These are phyloP conservation scores for Huntiella savannae DNA, from an alignment of 2,329 filamentous ascomycete species.

Conservation along the genomic window DNA sequence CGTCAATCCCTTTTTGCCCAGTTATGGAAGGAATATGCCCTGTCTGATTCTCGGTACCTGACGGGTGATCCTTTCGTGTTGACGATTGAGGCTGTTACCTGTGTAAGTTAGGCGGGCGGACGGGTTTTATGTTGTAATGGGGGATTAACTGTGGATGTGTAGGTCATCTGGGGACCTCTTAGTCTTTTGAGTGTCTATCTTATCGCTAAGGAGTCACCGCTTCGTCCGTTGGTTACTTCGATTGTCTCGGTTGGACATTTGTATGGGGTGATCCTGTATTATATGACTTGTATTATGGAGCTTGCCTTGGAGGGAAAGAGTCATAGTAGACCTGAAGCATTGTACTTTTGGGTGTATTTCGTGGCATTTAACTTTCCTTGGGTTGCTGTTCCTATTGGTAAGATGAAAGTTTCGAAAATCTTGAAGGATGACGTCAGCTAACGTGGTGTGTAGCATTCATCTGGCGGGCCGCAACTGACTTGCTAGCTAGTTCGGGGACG, in stretches of 20 bases:
- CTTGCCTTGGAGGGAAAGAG: conserved; percentile 24
- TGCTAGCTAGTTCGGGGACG: too few relatives aligned
- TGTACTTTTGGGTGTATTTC: conserved; percentile 48
- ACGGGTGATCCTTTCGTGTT: conserved; percentile 67
- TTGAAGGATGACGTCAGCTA: too few relatives aligned
- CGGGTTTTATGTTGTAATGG: too few relatives aligned
- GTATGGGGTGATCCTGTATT: conserved; percentile 45
- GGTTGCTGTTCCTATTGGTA: conserved; percentile 15
- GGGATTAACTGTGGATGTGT: not conserved
- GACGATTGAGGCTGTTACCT: conserved; percentile 72
- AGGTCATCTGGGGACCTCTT: conserved; percentile 40
- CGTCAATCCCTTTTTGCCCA: conserved; percentile 61
- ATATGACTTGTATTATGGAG: conserved; percentile 35
- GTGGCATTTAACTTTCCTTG: conserved; percentile 41
- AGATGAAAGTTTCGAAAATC: not conserved
- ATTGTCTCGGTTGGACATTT: conserved; percentile 33
- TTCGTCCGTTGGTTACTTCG: conserved; percentile 32
- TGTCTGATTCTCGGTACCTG: conserved; percentile 74
- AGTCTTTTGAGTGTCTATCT: conserved; percentile 29
- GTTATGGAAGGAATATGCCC: conserved; percentile 81
- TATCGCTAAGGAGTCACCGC: conserved; percentile 24
- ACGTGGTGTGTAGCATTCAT: too few relatives aligned
- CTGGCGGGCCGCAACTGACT: too few relatives aligned
- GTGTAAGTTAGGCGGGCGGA: conserved; percentile 28
- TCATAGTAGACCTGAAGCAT: conserved; percentile 37